phyloP scores from a whole-genome alignment of 2,329 filamentous ascomycete genomes.

The Achaetomium macrosporum region DNA sequence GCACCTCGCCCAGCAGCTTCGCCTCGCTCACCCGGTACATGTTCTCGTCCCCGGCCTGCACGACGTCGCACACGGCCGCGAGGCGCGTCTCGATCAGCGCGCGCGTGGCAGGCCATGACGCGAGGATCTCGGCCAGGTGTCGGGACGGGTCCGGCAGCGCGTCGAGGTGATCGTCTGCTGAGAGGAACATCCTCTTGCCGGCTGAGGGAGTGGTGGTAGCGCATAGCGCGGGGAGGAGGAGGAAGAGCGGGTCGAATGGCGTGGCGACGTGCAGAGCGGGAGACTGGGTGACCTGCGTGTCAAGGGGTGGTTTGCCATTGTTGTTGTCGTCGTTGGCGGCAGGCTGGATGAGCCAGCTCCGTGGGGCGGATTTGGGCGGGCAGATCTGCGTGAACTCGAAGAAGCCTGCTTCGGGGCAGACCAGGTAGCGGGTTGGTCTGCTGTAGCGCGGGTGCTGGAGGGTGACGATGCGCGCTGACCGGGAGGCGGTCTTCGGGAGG shows the following conservation, averaged over 20 bases:
- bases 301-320: constrained; percentile 20
- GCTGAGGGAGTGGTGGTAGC: constrained; percentile 31
- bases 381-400: constrained; percentile 59
- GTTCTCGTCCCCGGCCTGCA: constrained; percentile 74
- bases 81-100: constrained; percentile 59
- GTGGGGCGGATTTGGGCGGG: constrained; percentile 46
- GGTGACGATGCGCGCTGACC: constrained; percentile 53
- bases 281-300: constrained; percentile 46
- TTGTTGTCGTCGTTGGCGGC: constrained; percentile 12
- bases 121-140: too few relatives aligned
- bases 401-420: constrained; percentile 56
- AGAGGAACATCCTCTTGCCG: constrained; percentile 64
- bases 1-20: constrained; percentile 61
- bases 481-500: constrained; percentile 48
- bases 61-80: constrained; percentile 67
- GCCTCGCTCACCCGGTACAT: constrained; percentile 76
- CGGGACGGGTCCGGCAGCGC: constrained; percentile 44
- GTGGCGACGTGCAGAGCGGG: constrained; percentile 81
- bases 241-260: constrained; percentile 75
- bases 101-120: constrained; percentile 38
- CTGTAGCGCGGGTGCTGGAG: constrained; percentile 54
- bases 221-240: constrained; percentile 67
- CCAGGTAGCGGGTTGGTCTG: constrained; percentile 53
- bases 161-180: constrained; percentile 67
- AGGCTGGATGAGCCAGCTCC: constrained; percentile 56